Evolutionary conservation across 495 filamentous ascomycete species (phyloP), one percentile per base, ranked within the genome.

Genomic region (Trichoderma reesei): DNA sequence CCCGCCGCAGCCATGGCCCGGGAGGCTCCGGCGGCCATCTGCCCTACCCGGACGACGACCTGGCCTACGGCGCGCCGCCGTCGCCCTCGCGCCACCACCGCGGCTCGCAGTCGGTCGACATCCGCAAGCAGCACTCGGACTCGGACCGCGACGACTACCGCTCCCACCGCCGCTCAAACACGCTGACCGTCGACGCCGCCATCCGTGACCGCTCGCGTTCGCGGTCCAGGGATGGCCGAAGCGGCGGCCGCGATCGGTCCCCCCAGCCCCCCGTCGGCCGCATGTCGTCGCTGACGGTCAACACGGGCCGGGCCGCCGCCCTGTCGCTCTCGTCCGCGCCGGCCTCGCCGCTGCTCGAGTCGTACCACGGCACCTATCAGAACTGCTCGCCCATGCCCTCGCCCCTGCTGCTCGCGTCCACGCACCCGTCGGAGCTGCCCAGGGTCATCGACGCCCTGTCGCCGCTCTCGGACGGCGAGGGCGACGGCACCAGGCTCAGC

Each of bases 331-430:
- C 78, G 46, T 80, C 87, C 8, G 83, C 88, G 10, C 90, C 90
- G 2, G 83, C 86, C 9, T 94, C 90, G 64, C 94, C 94, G 0
- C 79, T 97, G 18, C 82, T 96, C 13, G 94, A 97, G 74, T 88
- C 94, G 1, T 98, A 98, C 75, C 87, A 86, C 65, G 94, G 94
- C 7, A 96, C 92, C 1, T 98, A 95, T 71, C 94, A 98, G 74
- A 89, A 89, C 61, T 90, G 97, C 68, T 96, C 92, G 1, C 93
- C 94, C 2, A 94, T 96, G 90, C 92, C 92, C 0, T 91, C 90
- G 1, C 90, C 93, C 0, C 77, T 82, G 41, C 73, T 84, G 36
- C 75, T 82, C 1, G 73, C 81, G 31, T 61, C 70, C 13, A 64
- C 70, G 14, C 65, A 72, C 63, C 69, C 75, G 65, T 67, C 69